phyloP scores from a whole-genome alignment of 805 yeast species.

The Starmerella bombi region DNA sequence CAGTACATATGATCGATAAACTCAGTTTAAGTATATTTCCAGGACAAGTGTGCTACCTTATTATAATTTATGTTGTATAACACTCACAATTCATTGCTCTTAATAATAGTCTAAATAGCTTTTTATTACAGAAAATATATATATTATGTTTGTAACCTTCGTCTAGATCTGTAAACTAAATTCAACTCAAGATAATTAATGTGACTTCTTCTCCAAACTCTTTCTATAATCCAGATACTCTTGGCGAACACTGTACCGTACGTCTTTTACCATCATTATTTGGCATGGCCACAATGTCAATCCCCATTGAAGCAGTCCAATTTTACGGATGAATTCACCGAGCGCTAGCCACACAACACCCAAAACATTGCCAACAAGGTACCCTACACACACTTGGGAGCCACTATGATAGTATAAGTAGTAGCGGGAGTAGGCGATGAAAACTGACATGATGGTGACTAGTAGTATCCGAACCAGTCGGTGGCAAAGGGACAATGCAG shows the following conservation, averaged over 20 bases:
- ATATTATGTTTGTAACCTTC: too few relatives aligned
- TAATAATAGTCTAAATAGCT: too few relatives aligned
- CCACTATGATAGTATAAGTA: conserved; percentile 65
- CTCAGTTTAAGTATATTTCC: too few relatives aligned
- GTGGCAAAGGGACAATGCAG: conserved; percentile 8
- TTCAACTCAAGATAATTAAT: too few relatives aligned
- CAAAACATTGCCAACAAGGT: conserved; percentile 43
- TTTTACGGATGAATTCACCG: conserved; percentile 43
- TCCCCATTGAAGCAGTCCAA: conserved; percentile 56
- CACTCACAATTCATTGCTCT: too few relatives aligned
- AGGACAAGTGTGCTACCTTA: too few relatives aligned
- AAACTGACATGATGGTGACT: conserved; percentile 22
- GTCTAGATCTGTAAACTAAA: too few relatives aligned
- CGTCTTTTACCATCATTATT: conserved; percentile 29
- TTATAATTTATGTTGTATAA: too few relatives aligned
- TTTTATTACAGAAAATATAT: too few relatives aligned
- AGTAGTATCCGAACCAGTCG: conserved; percentile 20
- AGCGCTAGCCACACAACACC: conserved; percentile 47
- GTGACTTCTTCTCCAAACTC: neutral
- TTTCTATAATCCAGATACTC: conserved; percentile 23
- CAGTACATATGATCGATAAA: too few relatives aligned
- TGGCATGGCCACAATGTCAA: conserved; percentile 44
- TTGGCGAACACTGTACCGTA: conserved; percentile 26
- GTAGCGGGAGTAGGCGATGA: conserved; percentile 58
- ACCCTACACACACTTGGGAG: conserved; percentile 65